Evolutionary conservation across 768 basidiomycete species (phyloP), one percentile per base, ranked within the genome.

Genomic region (Tylopilus balloui): DNA sequence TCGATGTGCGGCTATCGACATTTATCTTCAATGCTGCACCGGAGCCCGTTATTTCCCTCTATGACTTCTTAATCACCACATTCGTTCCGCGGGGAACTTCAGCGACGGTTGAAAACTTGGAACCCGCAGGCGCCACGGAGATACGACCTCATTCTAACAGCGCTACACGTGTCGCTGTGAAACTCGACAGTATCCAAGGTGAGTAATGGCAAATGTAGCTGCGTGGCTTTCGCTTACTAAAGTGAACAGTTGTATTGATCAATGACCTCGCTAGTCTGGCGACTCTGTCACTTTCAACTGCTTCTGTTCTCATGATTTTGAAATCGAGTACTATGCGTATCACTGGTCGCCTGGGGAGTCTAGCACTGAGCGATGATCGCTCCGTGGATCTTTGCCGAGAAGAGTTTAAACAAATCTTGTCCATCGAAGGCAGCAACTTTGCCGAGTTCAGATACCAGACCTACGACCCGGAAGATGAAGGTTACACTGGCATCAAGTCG

Each of bases 31-130:
- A 83, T 48, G 83, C 87, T 3, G 86, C 88, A 8, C 93, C 96
- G 0, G 91, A 92, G 61, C 93, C 95, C 12, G 84, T 97, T 36
- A 72, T 99, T 31, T 78, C 86, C 2, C 69, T 97, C 19, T 98
- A 97, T 68, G 93, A 98, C 70, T 97, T 95, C 71, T 81, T 99
- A 67, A 94, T 99, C 86, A 86, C 88, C 3, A 97, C 96, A 0
- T 99, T 99, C 67, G 88, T 92, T 10, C 81, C 86, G 9, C 62
- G 40, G 32, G 46, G 55, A 12, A 47, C 51, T 32, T 46, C 57
- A 12, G 39, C 35, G 17, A 48, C 48, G 20, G 35, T 45, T 6
- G 51, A 54, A 36, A 41, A 32, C 42, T 40, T 27, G 15, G 62
- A 60, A 42, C 35, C 54, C 27, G 27, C 15, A 1, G 52, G 28